A percentile compares a stretch with the other conserved stretches of the same genome.
Conservation (phyloP, 441 rosid species). For the Erodium moschatum region DNA sequence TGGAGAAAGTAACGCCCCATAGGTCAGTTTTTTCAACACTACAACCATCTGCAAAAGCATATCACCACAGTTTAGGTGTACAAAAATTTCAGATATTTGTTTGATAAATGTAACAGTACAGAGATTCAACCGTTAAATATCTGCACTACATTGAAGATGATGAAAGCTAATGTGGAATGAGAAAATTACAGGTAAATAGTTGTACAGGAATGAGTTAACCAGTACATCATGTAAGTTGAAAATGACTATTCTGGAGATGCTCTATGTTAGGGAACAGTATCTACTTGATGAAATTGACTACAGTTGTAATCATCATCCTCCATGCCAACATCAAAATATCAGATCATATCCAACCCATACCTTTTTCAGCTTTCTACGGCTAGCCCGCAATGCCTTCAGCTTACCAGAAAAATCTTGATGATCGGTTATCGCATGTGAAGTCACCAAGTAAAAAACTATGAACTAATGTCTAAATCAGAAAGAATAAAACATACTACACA, state of each 20-base stretch:
- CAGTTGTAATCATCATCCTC: too few relatives aligned
- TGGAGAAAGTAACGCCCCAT: constrained; percentile 66
- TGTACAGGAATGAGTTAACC: background rate
- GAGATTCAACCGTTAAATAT: background rate
- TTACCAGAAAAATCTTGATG: background rate
- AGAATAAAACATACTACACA: background rate
- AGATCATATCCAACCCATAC: too few relatives aligned
- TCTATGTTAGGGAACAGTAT: background rate
- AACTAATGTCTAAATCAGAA: background rate
- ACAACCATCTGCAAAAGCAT: constrained; percentile 57
- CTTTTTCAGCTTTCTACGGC: too few relatives aligned
- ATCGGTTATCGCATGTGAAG: background rate
- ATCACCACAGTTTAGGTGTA: constrained; percentile 11
- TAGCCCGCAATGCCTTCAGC: background rate
- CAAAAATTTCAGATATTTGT: background rate
- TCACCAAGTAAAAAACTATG: background rate
- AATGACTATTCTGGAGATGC: background rate
- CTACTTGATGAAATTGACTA: too few relatives aligned
- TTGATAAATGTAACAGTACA: background rate
- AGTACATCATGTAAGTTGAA: background rate
- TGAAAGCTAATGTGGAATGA: background rate
- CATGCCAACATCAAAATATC: too few relatives aligned
- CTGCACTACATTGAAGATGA: background rate
- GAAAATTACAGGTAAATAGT: background rate
- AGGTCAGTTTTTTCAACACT: constrained; percentile 62